A percentile compares a stretch with the other conserved stretches of the same genome.
These are phyloP conservation scores for Solanum gandarillasii DNA, from an alignment of 257 asterid genomes.

Conservation along the genomic window DNA sequence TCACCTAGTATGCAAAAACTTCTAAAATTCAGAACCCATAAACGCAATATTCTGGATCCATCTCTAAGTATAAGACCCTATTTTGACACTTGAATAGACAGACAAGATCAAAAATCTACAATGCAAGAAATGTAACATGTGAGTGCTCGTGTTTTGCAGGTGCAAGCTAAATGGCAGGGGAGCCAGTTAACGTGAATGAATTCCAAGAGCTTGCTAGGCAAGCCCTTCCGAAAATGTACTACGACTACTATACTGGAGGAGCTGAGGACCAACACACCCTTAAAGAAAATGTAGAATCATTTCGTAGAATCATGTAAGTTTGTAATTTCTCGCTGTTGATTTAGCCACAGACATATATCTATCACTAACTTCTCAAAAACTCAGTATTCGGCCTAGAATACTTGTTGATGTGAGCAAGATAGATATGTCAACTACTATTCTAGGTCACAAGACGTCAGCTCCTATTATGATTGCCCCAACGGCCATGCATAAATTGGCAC, in stretches of 20 bases:
- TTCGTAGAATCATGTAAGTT: constrained; percentile 37
- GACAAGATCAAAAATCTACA: neutral
- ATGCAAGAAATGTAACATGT: neutral
- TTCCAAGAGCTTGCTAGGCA: constrained; percentile 44
- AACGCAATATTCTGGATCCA: neutral
- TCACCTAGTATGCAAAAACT: neutral
- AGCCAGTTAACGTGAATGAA: constrained; percentile 32
- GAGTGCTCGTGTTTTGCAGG: neutral
- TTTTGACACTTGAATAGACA: neutral
- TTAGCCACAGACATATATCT: neutral
- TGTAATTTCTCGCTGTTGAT: neutral
- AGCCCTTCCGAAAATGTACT: constrained; percentile 64
- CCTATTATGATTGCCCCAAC: constrained; percentile 63
- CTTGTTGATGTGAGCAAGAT: constrained; percentile 48
- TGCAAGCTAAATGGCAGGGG: constrained; percentile 31
- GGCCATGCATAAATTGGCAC: constrained; percentile 38
- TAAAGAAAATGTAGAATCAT: constrained; percentile 37
- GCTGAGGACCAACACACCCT: constrained; percentile 64
- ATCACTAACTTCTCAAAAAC: neutral
- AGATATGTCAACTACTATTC: constrained; percentile 37
- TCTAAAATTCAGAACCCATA: neutral
- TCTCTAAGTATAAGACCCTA: neutral
- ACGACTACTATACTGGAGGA: constrained; percentile 47
- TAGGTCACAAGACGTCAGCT: constrained; percentile 41
- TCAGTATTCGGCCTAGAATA: constrained; percentile 46